Conservation (phyloP, 345 rosid species). For the Lumnitzera littorea region DNA sequence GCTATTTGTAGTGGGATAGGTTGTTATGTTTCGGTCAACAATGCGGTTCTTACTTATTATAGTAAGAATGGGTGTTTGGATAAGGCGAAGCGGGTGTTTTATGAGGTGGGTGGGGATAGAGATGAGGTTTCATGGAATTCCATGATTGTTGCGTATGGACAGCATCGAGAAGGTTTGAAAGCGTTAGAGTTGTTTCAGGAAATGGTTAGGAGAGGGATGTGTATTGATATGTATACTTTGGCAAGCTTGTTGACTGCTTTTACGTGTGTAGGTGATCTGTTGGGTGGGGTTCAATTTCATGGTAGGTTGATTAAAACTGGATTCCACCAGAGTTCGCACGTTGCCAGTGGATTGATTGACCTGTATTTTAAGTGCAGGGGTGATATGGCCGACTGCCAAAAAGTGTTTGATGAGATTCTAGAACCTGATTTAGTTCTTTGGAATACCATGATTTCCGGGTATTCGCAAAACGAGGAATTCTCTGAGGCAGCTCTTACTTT, state of each 20-base stretch:
- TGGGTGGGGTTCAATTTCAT: constrained; percentile 78
- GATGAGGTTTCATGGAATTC: constrained; percentile 95
- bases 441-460: constrained; percentile 91
- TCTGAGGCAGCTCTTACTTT: constrained; percentile 61
- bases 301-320: constrained; percentile 57
- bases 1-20: constrained; percentile 52
- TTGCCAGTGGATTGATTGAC: constrained; percentile 87
- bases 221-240: constrained; percentile 67
- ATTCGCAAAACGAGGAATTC: constrained; percentile 55
- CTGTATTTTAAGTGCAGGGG: constrained; percentile 73
- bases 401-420: constrained; percentile 60
- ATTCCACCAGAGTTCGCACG: constrained; percentile 64
- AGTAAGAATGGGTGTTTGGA: constrained; percentile 54
- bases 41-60: constrained; percentile 57
- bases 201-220: constrained; percentile 46
- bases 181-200: constrained; percentile 63
- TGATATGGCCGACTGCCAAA: constrained; percentile 41
- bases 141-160: constrained; percentile 85
- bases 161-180: constrained; percentile 58
- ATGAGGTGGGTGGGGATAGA: constrained; percentile 45
- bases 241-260: constrained; percentile 78
- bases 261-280: constrained; percentile 43
- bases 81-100: constrained; percentile 55
- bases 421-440: constrained; percentile 69
- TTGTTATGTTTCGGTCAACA: constrained; percentile 65